Evolutionary conservation across 768 basidiomycete genomes (phyloP).

Genomic region (Lactarius deliciosus): DNA sequence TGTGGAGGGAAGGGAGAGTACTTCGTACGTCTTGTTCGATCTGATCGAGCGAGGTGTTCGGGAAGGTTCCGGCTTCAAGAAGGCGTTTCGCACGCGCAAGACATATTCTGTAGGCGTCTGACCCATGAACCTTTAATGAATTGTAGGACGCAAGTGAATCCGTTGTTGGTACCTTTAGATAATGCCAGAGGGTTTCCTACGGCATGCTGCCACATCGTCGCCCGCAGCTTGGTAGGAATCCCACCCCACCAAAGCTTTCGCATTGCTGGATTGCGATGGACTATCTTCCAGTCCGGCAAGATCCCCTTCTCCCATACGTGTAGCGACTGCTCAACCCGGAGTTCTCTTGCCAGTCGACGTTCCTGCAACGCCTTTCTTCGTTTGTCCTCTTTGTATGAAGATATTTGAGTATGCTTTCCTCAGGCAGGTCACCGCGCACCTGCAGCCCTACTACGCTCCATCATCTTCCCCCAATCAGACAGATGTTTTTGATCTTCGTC

Average conservation of each 20-base stretch:
- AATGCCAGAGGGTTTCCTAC: slow-evolving; percentile 81
- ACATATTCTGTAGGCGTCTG: slow-evolving; percentile 74
- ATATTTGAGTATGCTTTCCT: slow-evolving; percentile 8
- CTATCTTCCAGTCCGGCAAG: slow-evolving; percentile 78
- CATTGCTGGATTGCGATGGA: slow-evolving; percentile 61
- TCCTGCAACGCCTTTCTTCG: slow-evolving; percentile 61
- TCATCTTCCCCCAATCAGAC: slow-evolving; percentile 86
- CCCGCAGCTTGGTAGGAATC: slow-evolving; percentile 78
- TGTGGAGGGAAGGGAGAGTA: slow-evolving; percentile 75
- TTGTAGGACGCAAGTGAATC: neutral
- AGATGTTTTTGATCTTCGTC: slow-evolving; percentile 82
- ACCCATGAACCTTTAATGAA: slow-evolving; percentile 1
- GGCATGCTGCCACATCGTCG: slow-evolving; percentile 80
- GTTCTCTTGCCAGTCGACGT: slow-evolving; percentile 62
- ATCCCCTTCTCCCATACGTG: slow-evolving; percentile 77
- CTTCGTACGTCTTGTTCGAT: slow-evolving; percentile 74
- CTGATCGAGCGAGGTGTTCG: slow-evolving; percentile 54
- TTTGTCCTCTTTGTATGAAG: slow-evolving; percentile 57
- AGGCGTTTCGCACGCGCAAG: slow-evolving; percentile 73
- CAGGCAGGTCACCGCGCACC: slow-evolving; percentile 46
- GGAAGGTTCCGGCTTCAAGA: slow-evolving; percentile 63
- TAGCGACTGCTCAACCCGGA: slow-evolving; percentile 66
- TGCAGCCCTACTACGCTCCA: slow-evolving; percentile 71
- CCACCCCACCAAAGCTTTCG: slow-evolving; percentile 86
- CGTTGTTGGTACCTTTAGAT: slow-evolving; percentile 60